Conservation (phyloP, 1,139 yeast species). For the Taiozyma sp. region DNA sequence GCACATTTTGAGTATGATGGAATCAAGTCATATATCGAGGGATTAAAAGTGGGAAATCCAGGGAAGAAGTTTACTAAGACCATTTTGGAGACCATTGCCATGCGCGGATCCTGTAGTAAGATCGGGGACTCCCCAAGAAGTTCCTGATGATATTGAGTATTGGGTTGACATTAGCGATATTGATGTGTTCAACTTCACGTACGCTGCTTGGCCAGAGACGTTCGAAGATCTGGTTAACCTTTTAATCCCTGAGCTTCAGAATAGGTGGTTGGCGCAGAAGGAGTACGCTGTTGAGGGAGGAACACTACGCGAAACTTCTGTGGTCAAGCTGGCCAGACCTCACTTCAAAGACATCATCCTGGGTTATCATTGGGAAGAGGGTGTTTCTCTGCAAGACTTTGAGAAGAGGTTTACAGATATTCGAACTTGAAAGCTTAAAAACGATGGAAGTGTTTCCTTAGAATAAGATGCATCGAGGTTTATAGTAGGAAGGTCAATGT, state of each 20-base stretch:
- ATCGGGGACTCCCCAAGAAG: slow-evolving; percentile 4
- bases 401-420: too few relatives aligned
- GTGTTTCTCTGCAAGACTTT: too few relatives aligned
- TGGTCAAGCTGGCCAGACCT: slow-evolving; percentile 13
- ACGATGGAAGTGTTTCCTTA: too few relatives aligned
- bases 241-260: slow-evolving; percentile 31
- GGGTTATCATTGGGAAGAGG: too few relatives aligned
- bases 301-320: slow-evolving; percentile 15
- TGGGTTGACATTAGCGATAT: slow-evolving; percentile 30
- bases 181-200: slow-evolving; percentile 34
- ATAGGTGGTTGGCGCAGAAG: slow-evolving; percentile 27
- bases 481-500: too few relatives aligned
- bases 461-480: too few relatives aligned
- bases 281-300: slow-evolving; percentile 27
- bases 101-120: slow-evolving; percentile 28
- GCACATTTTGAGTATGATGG: slow-evolving; percentile 28
- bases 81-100: slow-evolving; percentile 21
- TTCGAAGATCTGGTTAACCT: slow-evolving; percentile 30
- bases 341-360: slow-evolving; percentile 33
- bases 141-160: slow-evolving; percentile 27
- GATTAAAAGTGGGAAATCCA: slow-evolving; percentile 24
- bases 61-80: slow-evolving; percentile 26
- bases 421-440: too few relatives aligned
- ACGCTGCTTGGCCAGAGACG: slow-evolving; percentile 28
- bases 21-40: slow-evolving; percentile 24